Evolutionary conservation across 2,329 filamentous ascomycete species (phyloP).

Genomic region (Aureobasidium sp.): DNA sequence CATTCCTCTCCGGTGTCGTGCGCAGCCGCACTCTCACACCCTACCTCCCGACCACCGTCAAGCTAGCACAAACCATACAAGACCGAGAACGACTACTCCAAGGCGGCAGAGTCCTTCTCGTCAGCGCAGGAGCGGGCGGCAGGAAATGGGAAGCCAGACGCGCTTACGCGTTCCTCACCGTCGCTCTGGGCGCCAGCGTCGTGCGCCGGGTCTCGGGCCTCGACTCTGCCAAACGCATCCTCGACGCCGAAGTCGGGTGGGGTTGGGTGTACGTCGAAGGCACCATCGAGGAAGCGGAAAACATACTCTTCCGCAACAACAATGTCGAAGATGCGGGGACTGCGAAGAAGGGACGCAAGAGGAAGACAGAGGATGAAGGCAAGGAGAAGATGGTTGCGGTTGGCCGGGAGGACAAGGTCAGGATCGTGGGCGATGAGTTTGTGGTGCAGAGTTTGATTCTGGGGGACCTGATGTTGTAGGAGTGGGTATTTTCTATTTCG

Average conservation of each 20-base stretch:
- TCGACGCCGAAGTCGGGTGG: slow-evolving; percentile 51
- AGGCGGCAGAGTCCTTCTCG: slow-evolving; percentile 5
- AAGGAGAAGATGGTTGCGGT: slow-evolving; percentile 24
- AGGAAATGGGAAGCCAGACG: slow-evolving; percentile 48
- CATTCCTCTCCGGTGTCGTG: slow-evolving; percentile 65
- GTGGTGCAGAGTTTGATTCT: slow-evolving; percentile 89
- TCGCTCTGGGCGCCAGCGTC: slow-evolving; percentile 62
- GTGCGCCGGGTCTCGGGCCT: slow-evolving; percentile 58
- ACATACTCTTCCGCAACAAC: slow-evolving; percentile 36
- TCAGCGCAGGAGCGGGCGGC: slow-evolving; percentile 47
- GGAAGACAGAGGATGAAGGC: slow-evolving; percentile 21
- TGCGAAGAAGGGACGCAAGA: slow-evolving; percentile 1
- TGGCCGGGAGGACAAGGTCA: slow-evolving; percentile 42
- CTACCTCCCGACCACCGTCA: slow-evolving; percentile 50
- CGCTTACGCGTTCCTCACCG: slow-evolving; percentile 71
- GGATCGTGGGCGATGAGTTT: slow-evolving; percentile 72
- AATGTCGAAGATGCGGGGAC: neutral
- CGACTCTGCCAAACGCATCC: slow-evolving; percentile 52
- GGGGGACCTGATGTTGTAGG: slow-evolving; percentile 62
- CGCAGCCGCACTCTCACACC: slow-evolving; percentile 60
- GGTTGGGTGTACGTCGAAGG: slow-evolving; percentile 66
- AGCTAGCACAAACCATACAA: slow-evolving; percentile 48
- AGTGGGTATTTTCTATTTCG: neutral
- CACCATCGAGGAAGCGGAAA: slow-evolving; percentile 45
- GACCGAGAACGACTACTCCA: slow-evolving; percentile 27